Evolutionary conservation across 306 rosid species (phyloP), one percentile per base, ranked within the genome.

Genomic region (Astragalus glycyphyllos): DNA sequence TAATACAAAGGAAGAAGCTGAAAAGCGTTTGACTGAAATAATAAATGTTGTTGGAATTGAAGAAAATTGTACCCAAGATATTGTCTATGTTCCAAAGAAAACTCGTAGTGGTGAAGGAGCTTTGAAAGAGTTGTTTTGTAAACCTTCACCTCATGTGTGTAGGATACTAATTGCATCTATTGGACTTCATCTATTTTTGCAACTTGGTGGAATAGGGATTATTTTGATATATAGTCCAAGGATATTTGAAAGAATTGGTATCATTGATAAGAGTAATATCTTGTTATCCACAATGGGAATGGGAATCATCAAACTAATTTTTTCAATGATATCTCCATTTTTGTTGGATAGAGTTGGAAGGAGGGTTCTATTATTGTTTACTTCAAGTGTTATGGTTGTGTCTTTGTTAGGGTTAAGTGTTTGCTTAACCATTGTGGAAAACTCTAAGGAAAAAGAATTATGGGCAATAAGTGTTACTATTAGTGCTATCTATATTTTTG

Each of bases 131-230:
- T 51, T 92, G 9, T 6, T 92, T 2, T 31, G 58, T 1, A 72
- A 53, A 46, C 98, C 95, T 10, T 68, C 87, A 0, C 82, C 85
- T 0, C n/a, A 82, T 91, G 68, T 62, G 3, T 0, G 6, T 1
- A 45, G 84, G 77, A 92, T 92, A 6, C 29, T 92, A 14, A 58
- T 82, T n/a, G 89, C 89, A 3, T 89, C 87, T 3, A n/a, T 85
- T 4, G 98, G 89, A 0, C 70, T 87, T 4, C 95, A 92, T 73
- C 76, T 80, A 16, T 87, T 86, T 55, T 75, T 86, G 56, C 96
- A 88, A 5, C 58, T 79, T 1, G 42, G 81, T 0, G 96, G 98
- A 31, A 68, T 87, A 4, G 92, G 86, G 29, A 89, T 82, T 6
- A 66, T 89, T 9, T 40, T 87, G 11, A 38, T 92, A 13, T 89